Evolutionary conservation across 176 grass and related monocot species (phyloP), one percentile per base, ranked within the genome.

Genomic region (Carex scoparia): DNA sequence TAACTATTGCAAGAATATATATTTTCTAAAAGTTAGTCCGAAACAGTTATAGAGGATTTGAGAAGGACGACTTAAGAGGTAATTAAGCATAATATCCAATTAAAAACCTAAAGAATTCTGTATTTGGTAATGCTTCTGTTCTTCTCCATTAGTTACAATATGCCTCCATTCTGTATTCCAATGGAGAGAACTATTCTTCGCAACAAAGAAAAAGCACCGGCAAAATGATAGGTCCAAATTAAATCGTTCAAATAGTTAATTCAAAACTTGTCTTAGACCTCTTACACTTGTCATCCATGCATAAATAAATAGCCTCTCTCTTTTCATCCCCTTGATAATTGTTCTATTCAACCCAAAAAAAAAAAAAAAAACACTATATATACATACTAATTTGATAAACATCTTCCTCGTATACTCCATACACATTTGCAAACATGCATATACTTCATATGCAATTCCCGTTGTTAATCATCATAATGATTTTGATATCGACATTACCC

Each of bases 401-500:
- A 55, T 33, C 46, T 53, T 30, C 46, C 12, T 35, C 44, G 7
- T 46, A 46, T 46, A 46, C 18, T 55, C 37, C 69, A 65, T 51
- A 19, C 69, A 65, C 35, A 65, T 49, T 76, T 67, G 31, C 61
- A 79, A 79, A 73, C 10, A 81, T 35, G 66, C 71, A 46, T 10
- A 40, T 31, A 7, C 38, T 74, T 63, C 56, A 57, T 23, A 35
- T 16, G 27, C 55, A 78, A 8, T 63, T 62, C 49, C 61, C 65
- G 1, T 30, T 79, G 23, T 88, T 37, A 12, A 81, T 84, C 33
- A 60, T 28, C 7, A 66, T 83, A 16, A n/a, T 54, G 28, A 15
- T 89, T 84, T 51, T 90, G 23, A 58, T 84, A 46, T 86, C 81
- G 3, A 80, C 44, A 62, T 67, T 80, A 15, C 79, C 14, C 9